These are phyloP conservation scores for Protomyces macrosporus DNA, from an alignment of 1,139 yeast genomes.

Conservation along the genomic window DNA sequence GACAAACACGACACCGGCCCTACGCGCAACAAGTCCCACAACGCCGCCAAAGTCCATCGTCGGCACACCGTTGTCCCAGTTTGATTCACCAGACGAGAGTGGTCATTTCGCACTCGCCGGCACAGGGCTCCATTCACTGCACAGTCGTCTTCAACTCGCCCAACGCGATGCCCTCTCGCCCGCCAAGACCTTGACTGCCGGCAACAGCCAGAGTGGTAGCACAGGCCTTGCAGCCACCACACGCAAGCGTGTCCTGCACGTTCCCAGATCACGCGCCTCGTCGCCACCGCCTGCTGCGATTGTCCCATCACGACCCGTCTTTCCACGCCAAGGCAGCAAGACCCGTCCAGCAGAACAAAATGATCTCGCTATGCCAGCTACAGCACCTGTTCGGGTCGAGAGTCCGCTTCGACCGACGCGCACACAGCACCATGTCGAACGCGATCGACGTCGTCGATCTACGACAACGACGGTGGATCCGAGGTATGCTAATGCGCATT, in stretches of 20 bases:
- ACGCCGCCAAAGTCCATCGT: not conserved
- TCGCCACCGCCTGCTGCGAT: conserved; percentile 26
- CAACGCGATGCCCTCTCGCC: not conserved
- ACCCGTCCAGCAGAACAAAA: conserved; percentile 11
- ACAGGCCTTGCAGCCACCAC: not conserved
- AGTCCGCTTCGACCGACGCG: not conserved
- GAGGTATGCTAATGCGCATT: conserved; percentile 61
- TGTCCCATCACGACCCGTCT: conserved; percentile 3
- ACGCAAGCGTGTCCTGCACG: conserved; percentile 1
- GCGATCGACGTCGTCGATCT: not conserved
- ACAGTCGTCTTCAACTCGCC: not conserved
- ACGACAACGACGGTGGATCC: conserved; percentile 10
- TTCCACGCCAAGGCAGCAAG: conserved; percentile 6
- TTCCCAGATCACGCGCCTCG: conserved; percentile 26
- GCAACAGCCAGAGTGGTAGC: not conserved
- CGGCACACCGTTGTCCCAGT: not conserved
- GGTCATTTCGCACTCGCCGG: not conserved
- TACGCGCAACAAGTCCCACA: not conserved
- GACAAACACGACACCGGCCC: not conserved
- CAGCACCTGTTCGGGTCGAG: not conserved
- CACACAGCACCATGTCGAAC: not conserved
- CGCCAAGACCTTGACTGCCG: not conserved
- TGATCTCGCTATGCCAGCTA: no score
- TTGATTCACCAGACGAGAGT: not conserved
- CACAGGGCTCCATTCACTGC: not conserved